Percentiles rank a stretch among this genome's conserved stretches.
phyloP scores from a whole-genome alignment of 345 rosid species.

The Gossypioides kirkii region DNA sequence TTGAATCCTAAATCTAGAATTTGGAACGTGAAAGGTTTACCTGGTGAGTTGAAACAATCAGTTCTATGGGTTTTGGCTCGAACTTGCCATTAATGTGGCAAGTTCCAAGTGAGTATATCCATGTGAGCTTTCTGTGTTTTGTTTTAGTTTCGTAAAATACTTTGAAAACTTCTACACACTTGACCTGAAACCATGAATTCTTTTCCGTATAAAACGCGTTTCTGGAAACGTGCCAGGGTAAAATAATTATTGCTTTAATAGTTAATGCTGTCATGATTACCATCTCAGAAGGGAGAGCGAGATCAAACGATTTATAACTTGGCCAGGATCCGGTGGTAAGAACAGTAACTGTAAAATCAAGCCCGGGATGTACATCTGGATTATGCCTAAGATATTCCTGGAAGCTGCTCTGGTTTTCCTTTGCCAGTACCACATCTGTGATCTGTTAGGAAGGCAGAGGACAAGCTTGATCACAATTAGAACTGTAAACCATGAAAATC shows the following conservation, averaged over 20 bases:
- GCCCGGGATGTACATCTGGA: conserved; percentile 42
- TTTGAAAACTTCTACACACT: conserved; percentile 55
- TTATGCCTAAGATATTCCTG: conserved; percentile 49
- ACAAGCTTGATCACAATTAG: background rate
- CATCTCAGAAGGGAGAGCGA: conserved; percentile 62
- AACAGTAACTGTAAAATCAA: conserved; percentile 59
- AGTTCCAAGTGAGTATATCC: conserved; percentile 65
- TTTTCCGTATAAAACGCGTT: background rate
- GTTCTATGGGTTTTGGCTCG: conserved; percentile 54
- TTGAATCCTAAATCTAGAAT: background rate
- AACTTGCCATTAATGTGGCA: conserved; percentile 61
- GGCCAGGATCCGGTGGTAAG: conserved; percentile 82
- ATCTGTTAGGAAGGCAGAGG: conserved; percentile 35
- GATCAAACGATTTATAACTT: conserved; percentile 62
- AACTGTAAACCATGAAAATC: background rate
- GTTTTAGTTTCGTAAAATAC: conserved; percentile 56
- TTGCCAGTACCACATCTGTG: conserved; percentile 64
- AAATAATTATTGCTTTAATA: background rate
- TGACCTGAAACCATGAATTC: conserved; percentile 34
- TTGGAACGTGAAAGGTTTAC: conserved; percentile 22
- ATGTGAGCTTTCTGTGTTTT: conserved; percentile 62
- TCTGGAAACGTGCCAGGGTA: background rate
- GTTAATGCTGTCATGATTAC: conserved; percentile 18
- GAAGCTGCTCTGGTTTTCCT: conserved; percentile 55
- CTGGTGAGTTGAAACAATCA: conserved; percentile 77